phyloP scores from a whole-genome alignment of 345 rosid species.

The Trapa incisa region DNA sequence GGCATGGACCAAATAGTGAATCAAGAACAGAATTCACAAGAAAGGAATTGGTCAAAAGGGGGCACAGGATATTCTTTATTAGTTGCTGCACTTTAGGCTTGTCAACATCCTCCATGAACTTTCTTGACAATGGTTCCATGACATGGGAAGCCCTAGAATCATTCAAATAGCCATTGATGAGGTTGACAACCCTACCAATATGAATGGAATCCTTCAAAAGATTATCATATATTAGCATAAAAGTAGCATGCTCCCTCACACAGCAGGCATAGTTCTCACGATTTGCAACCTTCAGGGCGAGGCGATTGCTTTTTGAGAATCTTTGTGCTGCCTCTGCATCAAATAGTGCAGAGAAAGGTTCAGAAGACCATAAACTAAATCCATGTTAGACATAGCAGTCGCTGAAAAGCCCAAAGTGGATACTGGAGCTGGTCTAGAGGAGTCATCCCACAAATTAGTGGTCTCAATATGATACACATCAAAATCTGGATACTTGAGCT shows the following conservation, averaged over 20 bases:
- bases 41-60: slow-evolving; percentile 36
- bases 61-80: slow-evolving; percentile 39
- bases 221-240: slow-evolving; percentile 29
- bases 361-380: slow-evolving; percentile 59
- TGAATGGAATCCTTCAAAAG: slow-evolving; percentile 22
- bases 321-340: slow-evolving; percentile 41
- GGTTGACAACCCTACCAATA: slow-evolving; percentile 28
- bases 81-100: slow-evolving; percentile 55
- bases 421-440: slow-evolving; percentile 16
- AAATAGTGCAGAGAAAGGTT: slow-evolving; percentile 56
- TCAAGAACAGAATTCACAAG: slow-evolving; percentile 59
- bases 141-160: slow-evolving; percentile 29
- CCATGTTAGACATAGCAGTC: slow-evolving; percentile 22
- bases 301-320: slow-evolving; percentile 42
- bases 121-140: slow-evolving; percentile 51
- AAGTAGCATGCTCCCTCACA: slow-evolving; percentile 58
- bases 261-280: slow-evolving; percentile 38
- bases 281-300: slow-evolving; percentile 41
- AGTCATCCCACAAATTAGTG: slow-evolving; percentile 10
- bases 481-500: slow-evolving; percentile 15
- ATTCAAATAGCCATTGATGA: slow-evolving; percentile 43
- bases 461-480: slow-evolving; percentile 15
- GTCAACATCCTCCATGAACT: slow-evolving; percentile 38
- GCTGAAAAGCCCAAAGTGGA: slow-evolving; percentile 18
- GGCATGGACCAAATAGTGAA: slow-evolving; percentile 64